A percentile compares a stretch with the other conserved stretches of the same genome.
phyloP scores from a whole-genome alignment of 257 asterid genomes.

The Haberlea rhodopensis region DNA sequence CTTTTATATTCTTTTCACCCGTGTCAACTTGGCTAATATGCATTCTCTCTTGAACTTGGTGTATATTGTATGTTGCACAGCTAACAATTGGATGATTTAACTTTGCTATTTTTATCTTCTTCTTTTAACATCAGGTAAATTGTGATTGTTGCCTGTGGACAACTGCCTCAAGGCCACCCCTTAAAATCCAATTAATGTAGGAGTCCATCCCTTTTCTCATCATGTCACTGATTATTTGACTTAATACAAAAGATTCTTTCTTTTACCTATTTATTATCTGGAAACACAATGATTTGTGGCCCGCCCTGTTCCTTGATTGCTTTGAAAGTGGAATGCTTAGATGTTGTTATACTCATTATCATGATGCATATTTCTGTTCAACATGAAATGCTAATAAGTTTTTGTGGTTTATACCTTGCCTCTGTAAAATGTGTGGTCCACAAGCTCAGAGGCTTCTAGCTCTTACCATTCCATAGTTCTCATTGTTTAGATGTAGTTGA shows the following conservation, averaged over 20 bases:
- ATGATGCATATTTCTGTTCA: not conserved
- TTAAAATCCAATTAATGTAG: not conserved
- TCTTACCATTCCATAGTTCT: not conserved
- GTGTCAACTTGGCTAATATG: not conserved
- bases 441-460: not conserved
- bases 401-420: not conserved
- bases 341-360: not conserved
- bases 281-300: not conserved
- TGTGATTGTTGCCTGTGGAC: not conserved
- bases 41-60: too few species aligned
- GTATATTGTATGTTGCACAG: too few species aligned
- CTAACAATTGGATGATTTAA: not conserved
- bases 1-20: not conserved
- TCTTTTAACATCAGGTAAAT: not conserved
- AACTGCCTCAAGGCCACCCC: not conserved
- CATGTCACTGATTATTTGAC: too few species aligned
- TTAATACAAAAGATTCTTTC: too few species aligned
- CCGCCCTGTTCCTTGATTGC: not conserved
- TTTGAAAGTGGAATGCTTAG: conserved; percentile 5
- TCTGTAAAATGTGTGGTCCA: conserved; percentile 8
- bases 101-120: not conserved
- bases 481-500: conserved; percentile 15
- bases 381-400: too few species aligned
- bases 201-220: not conserved
- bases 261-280: not conserved